Percentiles rank a stretch among this genome's conserved stretches.
Conservation (phyloP, 2,329 filamentous ascomycete genomes). For the Aspergillus spinulosporus region DNA sequence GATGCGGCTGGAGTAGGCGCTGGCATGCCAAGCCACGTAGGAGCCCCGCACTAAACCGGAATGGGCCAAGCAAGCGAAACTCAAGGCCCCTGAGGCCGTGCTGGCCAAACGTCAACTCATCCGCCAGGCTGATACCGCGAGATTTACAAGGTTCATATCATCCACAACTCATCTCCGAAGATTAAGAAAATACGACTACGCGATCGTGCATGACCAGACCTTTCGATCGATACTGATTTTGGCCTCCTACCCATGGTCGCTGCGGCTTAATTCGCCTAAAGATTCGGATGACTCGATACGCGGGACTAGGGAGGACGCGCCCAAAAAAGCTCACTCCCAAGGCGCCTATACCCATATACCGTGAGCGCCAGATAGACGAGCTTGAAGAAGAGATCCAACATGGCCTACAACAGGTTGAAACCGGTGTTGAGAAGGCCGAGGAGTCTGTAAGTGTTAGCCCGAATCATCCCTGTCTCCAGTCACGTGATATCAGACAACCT, state of each 20-base stretch:
- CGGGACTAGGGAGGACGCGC: slow-evolving; percentile 51
- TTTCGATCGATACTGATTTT: slow-evolving; percentile 66
- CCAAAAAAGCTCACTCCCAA: slow-evolving; percentile 82
- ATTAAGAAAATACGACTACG: slow-evolving; percentile 57
- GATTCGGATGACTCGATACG: slow-evolving; percentile 47
- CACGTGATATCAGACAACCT: slow-evolving; percentile 41
- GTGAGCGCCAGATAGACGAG: slow-evolving; percentile 86
- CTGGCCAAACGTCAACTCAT: slow-evolving; percentile 49
- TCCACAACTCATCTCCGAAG: slow-evolving; percentile 52
- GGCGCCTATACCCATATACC: slow-evolving; percentile 80
- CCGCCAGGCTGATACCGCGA: slow-evolving; percentile 37
- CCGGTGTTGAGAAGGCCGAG: slow-evolving; percentile 94
- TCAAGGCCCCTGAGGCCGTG: slow-evolving; percentile 42
- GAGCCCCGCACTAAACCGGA: slow-evolving; percentile 46
- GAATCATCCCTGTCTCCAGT: slow-evolving; percentile 36
- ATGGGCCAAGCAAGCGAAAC: slow-evolving; percentile 36
- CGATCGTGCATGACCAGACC: slow-evolving; percentile 57
- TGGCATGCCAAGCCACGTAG: slow-evolving; percentile 15
- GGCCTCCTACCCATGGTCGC: slow-evolving; percentile 53
- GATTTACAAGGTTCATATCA: slow-evolving; percentile 36
- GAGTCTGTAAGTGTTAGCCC: slow-evolving; percentile 77
- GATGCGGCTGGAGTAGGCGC: slow-evolving; percentile 11
- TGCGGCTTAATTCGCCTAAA: slow-evolving; percentile 40
- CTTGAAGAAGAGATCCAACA: slow-evolving; percentile 84
- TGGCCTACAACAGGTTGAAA: slow-evolving; percentile 81